Percentiles rank a stretch among this genome's conserved stretches.
phyloP scores from a whole-genome alignment of 257 asterid genomes.

The Capsicum baccatum region DNA sequence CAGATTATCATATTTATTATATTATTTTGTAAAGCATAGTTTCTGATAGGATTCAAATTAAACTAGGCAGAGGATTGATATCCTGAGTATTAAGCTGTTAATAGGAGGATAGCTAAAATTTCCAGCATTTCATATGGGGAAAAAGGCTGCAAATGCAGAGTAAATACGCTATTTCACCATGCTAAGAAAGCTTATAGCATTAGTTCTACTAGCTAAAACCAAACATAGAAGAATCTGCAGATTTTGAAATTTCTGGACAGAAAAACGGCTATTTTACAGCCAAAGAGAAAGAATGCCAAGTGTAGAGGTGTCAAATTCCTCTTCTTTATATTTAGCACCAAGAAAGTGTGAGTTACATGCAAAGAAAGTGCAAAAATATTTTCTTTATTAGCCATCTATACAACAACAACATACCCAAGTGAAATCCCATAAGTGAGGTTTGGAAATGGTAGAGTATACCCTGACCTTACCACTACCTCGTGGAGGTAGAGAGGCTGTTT shows the following conservation, averaged over 20 bases:
- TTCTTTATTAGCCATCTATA: not conserved
- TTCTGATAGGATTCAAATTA: not conserved
- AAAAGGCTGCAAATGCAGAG: not conserved
- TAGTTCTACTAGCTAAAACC: not conserved
- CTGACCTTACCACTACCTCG: no score
- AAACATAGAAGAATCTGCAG: not conserved
- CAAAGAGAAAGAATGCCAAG: not conserved
- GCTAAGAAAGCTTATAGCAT: not conserved
- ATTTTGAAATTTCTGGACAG: not conserved
- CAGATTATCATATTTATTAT: not conserved
- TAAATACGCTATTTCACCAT: not conserved
- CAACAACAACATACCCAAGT: no score
- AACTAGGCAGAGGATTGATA: not conserved
- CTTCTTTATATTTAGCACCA: not conserved
- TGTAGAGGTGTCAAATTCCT: not conserved
- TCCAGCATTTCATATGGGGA: slow-evolving; percentile 1
- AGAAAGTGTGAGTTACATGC: not conserved
- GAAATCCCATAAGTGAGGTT: no score
- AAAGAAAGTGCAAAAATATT: not conserved
- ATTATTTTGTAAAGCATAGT: not conserved
- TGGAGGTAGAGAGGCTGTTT: no score
- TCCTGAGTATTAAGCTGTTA: not conserved
- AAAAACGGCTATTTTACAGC: not conserved
- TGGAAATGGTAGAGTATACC: no score
- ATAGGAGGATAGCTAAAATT: not conserved